Conservation (phyloP, 2,329 filamentous ascomycete species). For the Chaetomiaceae sp. region DNA sequence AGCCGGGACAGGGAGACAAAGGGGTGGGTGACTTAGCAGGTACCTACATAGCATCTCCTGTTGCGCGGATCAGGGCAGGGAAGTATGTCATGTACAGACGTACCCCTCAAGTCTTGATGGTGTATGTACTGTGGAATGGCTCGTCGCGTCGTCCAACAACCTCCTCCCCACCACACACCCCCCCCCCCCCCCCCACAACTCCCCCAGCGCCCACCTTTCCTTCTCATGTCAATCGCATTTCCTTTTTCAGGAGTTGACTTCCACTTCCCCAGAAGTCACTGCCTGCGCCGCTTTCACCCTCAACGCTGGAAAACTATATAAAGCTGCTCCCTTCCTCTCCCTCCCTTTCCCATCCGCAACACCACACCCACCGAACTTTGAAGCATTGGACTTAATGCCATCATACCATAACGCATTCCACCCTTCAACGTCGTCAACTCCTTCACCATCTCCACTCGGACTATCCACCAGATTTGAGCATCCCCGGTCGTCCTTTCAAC, state of each 20-base stretch:
- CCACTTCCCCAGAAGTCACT: not conserved
- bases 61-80: not conserved
- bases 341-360: not conserved
- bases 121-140: too few species aligned
- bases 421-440: too few species aligned
- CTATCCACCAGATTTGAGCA: too few species aligned
- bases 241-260: conserved; percentile 8
- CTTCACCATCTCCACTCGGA: too few species aligned
- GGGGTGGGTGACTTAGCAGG: not conserved
- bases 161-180: not conserved
- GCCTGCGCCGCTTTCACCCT: conserved; percentile 6
- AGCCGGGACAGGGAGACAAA: not conserved
- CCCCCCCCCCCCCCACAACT: conserved; percentile 4
- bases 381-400: too few species aligned
- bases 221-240: conserved; percentile 11
- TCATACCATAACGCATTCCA: too few species aligned
- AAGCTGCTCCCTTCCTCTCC: not conserved
- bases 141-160: too few species aligned
- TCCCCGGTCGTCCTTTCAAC: not conserved
- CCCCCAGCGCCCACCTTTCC: conserved; percentile 7
- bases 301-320: conserved; percentile 10
- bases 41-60: not conserved
- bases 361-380: not conserved
- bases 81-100: not conserved
- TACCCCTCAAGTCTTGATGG: conserved; percentile 3